A percentile compares a stretch with the other conserved stretches of the same genome.
phyloP scores from a whole-genome alignment of 2,329 filamentous ascomycete species.

The Paraphoma chrysanthemicola region DNA sequence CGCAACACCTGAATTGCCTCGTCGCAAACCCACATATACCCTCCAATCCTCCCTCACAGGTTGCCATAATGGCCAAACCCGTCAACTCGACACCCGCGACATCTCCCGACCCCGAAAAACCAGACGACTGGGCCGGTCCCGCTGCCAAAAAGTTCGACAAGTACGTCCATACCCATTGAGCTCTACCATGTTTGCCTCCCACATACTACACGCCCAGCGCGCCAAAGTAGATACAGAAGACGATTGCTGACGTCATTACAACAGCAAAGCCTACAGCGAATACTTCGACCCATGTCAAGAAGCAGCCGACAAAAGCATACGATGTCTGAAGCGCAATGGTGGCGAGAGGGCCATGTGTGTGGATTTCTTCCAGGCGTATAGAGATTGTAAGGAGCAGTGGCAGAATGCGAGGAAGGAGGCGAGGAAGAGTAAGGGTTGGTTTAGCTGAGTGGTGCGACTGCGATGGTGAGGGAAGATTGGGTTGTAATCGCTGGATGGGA shows the following conservation, averaged over 20 bases:
- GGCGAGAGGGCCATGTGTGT: slow-evolving; percentile 88
- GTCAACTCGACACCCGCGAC: background rate
- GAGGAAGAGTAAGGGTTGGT: slow-evolving; percentile 27
- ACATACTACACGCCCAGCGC: background rate
- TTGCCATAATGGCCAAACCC: slow-evolving; percentile 7
- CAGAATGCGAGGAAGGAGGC: slow-evolving; percentile 32
- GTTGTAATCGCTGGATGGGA: too few relatives aligned
- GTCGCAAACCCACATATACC: background rate
- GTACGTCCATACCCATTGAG: slow-evolving; percentile 28
- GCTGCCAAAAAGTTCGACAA: slow-evolving; percentile 50
- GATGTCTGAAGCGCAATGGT: slow-evolving; percentile 85
- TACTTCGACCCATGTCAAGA: slow-evolving; percentile 97
- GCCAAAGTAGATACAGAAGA: background rate
- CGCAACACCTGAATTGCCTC: background rate
- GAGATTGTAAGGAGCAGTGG: slow-evolving; percentile 95
- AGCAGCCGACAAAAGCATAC: slow-evolving; percentile 82
- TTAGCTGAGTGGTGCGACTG: slow-evolving; percentile 13
- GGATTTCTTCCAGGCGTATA: slow-evolving; percentile 95
- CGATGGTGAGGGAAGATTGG: too few relatives aligned
- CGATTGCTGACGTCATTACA: slow-evolving; percentile 9
- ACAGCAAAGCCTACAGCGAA: slow-evolving; percentile 85
- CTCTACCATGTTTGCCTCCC: background rate
- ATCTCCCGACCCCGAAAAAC: slow-evolving; percentile 18
- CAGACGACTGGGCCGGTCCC: slow-evolving; percentile 29
- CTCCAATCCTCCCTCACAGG: background rate